A percentile compares a stretch with the other conserved stretches of the same genome.
Evolutionary conservation across 257 asterid genomes (phyloP).

Genomic region (Solanum paucissectum): DNA sequence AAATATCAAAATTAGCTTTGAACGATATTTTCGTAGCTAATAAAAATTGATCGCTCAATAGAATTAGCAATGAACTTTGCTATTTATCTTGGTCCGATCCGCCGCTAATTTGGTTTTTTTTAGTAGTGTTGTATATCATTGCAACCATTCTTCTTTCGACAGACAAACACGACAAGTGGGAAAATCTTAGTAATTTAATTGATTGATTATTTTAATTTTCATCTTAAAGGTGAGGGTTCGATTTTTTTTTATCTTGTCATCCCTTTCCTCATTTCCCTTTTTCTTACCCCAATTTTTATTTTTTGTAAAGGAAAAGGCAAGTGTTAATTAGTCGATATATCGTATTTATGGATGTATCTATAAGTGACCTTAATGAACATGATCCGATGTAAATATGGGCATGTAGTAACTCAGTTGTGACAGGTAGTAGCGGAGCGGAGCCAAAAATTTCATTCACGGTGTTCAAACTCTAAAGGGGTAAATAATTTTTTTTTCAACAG

Average conservation of each 20-base stretch:
- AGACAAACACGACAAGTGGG: background rate
- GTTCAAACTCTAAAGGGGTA: too few relatives aligned
- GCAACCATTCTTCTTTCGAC: background rate
- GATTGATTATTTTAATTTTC: too few relatives aligned
- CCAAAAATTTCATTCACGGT: too few relatives aligned
- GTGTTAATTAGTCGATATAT: background rate
- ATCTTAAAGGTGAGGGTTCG: too few relatives aligned
- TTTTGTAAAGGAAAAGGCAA: background rate
- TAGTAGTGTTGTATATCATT: background rate
- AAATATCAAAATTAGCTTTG: too few relatives aligned
- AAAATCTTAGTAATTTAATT: too few relatives aligned
- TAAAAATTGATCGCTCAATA: background rate
- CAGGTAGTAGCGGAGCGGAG: too few relatives aligned
- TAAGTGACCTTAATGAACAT: background rate
- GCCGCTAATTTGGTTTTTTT: background rate
- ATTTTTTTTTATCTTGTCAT: too few relatives aligned
- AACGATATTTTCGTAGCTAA: too few relatives aligned
- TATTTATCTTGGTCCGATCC: too few relatives aligned
- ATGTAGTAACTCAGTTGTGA: background rate
- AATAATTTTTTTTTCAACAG: too few relatives aligned
- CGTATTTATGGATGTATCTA: background rate
- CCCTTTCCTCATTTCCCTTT: background rate
- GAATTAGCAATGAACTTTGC: too few relatives aligned
- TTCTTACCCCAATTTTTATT: background rate
- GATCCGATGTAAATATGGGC: background rate